phyloP scores from a whole-genome alignment of 129 eudicot species.

The Flaveria ramosissima region DNA sequence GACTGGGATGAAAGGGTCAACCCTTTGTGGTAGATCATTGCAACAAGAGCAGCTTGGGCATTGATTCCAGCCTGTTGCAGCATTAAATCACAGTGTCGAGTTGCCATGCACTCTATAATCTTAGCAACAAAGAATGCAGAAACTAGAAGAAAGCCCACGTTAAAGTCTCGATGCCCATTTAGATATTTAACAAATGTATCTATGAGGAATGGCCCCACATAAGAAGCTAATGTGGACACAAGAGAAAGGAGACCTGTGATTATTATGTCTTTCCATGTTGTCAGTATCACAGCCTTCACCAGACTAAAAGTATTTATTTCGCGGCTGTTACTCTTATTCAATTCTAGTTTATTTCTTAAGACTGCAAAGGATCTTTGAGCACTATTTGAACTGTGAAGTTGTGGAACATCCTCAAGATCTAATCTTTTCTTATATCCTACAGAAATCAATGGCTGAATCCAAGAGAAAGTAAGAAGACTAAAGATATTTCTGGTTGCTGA shows the following conservation, averaged over 20 bases:
- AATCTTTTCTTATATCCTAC: constrained; percentile 62
- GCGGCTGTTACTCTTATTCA: constrained; percentile 27
- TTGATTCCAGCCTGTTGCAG: constrained; percentile 57
- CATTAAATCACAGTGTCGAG: constrained; percentile 66
- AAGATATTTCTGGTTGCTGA: constrained; percentile 47
- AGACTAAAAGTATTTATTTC: constrained; percentile 48
- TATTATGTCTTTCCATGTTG: constrained; percentile 62
- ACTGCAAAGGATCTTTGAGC: constrained; percentile 50
- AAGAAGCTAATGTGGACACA: constrained; percentile 55
- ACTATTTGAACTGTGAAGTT: constrained; percentile 51
- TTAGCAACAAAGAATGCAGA: constrained; percentile 64
- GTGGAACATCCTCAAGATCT: constrained; percentile 88
- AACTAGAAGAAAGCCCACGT: constrained; percentile 54
- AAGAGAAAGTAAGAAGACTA: constrained; percentile 65
- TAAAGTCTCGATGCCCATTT: constrained; percentile 46
- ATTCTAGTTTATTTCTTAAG: constrained; percentile 47
- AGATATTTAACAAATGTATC: constrained; percentile 75
- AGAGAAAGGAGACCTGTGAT: constrained; percentile 51
- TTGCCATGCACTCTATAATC: constrained; percentile 64
- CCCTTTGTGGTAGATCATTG: constrained; percentile 68
- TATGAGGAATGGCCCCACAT: constrained; percentile 79
- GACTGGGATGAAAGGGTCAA: constrained; percentile 71
- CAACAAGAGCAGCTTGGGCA: constrained; percentile 64
- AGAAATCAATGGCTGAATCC: constrained; percentile 68
- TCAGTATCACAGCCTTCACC: constrained; percentile 53